Base-by-base conservation (phyloP, 495 filamentous ascomycete species). In the Neurospora sp. region DNA sequence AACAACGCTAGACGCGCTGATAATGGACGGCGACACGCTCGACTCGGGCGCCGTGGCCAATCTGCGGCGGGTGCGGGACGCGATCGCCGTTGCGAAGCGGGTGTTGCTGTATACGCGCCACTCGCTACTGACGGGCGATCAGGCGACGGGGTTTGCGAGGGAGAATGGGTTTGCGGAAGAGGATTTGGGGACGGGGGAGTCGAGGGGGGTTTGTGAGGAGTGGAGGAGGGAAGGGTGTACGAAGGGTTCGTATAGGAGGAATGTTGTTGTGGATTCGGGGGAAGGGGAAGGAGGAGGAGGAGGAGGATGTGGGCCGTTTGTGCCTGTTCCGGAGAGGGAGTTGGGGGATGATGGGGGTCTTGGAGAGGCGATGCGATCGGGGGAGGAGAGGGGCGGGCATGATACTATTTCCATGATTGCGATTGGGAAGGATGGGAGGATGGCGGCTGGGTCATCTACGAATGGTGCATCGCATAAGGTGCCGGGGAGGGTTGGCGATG, bases 331-430 rank as follows among this genome's bases (percentile, higher is more conserved):
- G 16, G 37, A 77, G 5, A 60, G 49, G 39, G 49, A 72, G 54
- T 72, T 44, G 70, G 38, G 39, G 31, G 70, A 41, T 27, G 3
- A 49, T 11, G 2, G 76, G 72, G 44, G 46, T 8, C 54, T 66
- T 35, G 54, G 54, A 4, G 54, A 66, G 54, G 40, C 11, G 35
- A 23, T 16, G 44, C 70, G 0, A 20, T 70, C 12, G 11, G 73
- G 49, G 20, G 40, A 42, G 39, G 74, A 54, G 35, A 62, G 31
- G 46, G 39, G 39, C 12, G 76, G 74, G 41, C 84, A 87, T 72
- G 85, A 87, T 70, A 87, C 85, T 6, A 85, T 87, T 39, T 86
- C 84, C 0, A 83, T 85, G 83, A 82, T 87, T 41, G 81, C 77
- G 18, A 80, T 87, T 39, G 74, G 82, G 70, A 16, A 66, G 16